Conservation (phyloP, 768 basidiomycete species). For the Phaffia tasmanica region DNA sequence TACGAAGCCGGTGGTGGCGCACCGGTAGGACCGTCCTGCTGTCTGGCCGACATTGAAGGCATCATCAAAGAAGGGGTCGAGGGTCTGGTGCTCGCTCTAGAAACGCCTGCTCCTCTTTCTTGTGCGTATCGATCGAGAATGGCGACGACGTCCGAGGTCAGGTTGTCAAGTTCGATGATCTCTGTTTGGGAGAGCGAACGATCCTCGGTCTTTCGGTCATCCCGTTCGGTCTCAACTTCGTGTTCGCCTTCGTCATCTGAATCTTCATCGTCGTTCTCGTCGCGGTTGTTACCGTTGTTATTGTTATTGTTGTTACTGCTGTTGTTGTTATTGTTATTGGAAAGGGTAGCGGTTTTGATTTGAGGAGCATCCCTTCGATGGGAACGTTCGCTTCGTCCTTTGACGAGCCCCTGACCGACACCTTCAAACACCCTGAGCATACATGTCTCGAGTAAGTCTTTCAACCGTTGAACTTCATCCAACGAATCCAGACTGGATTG, state of each 20-base stretch:
- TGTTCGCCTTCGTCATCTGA: slow-evolving; percentile 45
- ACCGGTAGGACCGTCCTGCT: no score
- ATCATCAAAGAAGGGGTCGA: not conserved
- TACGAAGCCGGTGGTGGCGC: no score
- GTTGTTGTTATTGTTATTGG: slow-evolving; percentile 23
- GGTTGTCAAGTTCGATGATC: slow-evolving; percentile 59
- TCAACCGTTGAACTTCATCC: slow-evolving; percentile 73
- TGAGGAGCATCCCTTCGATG: slow-evolving; percentile 17
- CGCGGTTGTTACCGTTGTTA: slow-evolving; percentile 25
- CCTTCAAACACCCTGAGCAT: slow-evolving; percentile 87
- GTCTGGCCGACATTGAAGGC: no score
- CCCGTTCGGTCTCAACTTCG: slow-evolving; percentile 35
- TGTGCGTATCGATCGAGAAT: slow-evolving; percentile 48
- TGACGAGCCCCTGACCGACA: slow-evolving; percentile 41
- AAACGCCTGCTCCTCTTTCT: slow-evolving; percentile 17
- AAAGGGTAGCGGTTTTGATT: slow-evolving; percentile 14
- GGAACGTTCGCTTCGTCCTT: slow-evolving; percentile 26
- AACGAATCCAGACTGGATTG: slow-evolving; percentile 56
- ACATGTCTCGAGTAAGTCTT: slow-evolving; percentile 64
- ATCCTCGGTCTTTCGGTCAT: slow-evolving; percentile 29
- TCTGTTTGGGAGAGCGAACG: slow-evolving; percentile 50
- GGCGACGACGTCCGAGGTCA: slow-evolving; percentile 62
- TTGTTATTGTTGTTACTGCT: not conserved
- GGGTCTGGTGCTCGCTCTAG: slow-evolving; percentile 13
- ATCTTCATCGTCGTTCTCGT: slow-evolving; percentile 43